A percentile compares a stretch with the other conserved stretches of the same genome.
phyloP scores from a whole-genome alignment of 495 filamentous ascomycete genomes.

The Sordaria brevicollis region DNA sequence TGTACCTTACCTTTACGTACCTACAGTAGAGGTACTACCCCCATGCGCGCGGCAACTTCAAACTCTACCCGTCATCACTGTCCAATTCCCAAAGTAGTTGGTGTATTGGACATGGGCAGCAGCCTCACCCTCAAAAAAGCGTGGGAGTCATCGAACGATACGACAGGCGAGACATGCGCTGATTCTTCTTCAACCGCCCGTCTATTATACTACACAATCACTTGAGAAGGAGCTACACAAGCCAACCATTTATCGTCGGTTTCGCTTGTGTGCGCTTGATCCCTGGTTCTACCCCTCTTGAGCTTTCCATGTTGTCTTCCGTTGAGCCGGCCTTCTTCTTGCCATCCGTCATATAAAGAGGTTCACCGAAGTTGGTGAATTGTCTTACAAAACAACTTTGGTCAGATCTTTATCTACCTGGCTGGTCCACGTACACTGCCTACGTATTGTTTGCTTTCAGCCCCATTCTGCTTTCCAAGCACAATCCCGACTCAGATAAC shows the following conservation, averaged over 20 bases:
- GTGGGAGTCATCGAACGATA: neutral
- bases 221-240: neutral
- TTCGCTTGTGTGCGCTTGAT: neutral
- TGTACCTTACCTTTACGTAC: too few relatives aligned
- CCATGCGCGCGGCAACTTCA: neutral
- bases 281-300: neutral
- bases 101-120: neutral
- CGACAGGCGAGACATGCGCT: neutral
- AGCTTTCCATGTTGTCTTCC: neutral
- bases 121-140: neutral
- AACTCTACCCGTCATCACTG: neutral
- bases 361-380: neutral
- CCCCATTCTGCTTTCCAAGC: neutral
- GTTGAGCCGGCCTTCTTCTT: neutral
- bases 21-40: neutral
- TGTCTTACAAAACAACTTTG: neutral
- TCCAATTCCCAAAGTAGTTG: neutral
- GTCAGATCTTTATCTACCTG: neutral
- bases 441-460: neutral
- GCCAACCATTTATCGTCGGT: neutral
- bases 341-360: neutral
- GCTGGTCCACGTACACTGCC: neutral
- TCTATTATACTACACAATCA: neutral
- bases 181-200: neutral
- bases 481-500: neutral